phyloP scores from a whole-genome alignment of 2,329 filamentous ascomycete species.

The Aaosphaeria arxii region DNA sequence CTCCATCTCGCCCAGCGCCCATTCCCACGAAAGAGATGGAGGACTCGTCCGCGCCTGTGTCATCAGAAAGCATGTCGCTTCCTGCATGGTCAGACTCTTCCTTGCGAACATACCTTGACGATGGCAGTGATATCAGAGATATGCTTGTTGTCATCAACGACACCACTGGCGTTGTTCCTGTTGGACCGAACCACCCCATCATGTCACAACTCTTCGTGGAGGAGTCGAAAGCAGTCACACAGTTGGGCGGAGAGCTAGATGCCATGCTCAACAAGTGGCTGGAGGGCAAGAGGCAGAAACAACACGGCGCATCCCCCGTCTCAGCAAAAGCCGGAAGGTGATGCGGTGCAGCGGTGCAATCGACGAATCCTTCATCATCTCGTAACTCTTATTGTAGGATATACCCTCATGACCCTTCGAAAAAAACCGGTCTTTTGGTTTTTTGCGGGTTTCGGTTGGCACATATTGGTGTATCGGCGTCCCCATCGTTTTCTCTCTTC shows the following conservation, averaged over 20 bases:
- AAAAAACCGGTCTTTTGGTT: too few relatives aligned
- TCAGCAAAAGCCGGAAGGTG: too few relatives aligned
- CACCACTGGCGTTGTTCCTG: constrained; percentile 77
- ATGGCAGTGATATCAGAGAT: constrained; percentile 83
- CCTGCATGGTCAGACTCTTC: constrained; percentile 83
- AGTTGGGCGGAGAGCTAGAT: constrained; percentile 88
- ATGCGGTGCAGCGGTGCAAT: too few relatives aligned
- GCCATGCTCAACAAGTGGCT: constrained; percentile 82
- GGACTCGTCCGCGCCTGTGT: constrained; percentile 22
- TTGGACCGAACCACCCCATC: constrained; percentile 80
- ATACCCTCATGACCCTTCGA: too few relatives aligned
- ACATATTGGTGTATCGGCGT: too few relatives aligned
- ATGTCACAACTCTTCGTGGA: constrained; percentile 78
- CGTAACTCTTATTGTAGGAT: too few relatives aligned
- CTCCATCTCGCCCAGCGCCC: constrained; percentile 38
- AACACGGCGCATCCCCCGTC: neutral
- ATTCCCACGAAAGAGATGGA: constrained; percentile 21
- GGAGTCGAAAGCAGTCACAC: constrained; percentile 79
- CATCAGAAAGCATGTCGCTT: constrained; percentile 49
- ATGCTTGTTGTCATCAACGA: constrained; percentile 90
- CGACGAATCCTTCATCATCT: too few relatives aligned
- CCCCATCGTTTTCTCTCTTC: too few relatives aligned
- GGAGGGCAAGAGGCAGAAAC: constrained; percentile 40
- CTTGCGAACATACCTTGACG: constrained; percentile 86
- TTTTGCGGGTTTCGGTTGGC: too few relatives aligned